A percentile compares a stretch with the other conserved stretches of the same genome.
Evolutionary conservation across 2,329 filamentous ascomycete genomes (phyloP).

Genomic region (Pyrenophora tritici-repentis): DNA sequence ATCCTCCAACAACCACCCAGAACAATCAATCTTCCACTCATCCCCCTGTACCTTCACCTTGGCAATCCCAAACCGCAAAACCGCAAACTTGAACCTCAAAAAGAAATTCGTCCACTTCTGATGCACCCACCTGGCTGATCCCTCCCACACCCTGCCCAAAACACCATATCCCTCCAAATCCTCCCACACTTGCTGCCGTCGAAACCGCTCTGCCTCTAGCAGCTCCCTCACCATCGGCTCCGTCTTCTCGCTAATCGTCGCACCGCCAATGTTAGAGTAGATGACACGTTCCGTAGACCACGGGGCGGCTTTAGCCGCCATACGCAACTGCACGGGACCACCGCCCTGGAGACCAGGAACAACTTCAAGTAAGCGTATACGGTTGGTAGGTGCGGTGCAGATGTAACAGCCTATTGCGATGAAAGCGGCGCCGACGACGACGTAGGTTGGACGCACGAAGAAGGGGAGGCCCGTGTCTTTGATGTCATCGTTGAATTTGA

Average conservation of each 20-base stretch:
- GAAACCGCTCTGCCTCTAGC: constrained; percentile 36
- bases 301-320: constrained; percentile 32
- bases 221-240: constrained; percentile 38
- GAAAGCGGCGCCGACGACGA: constrained; percentile 37
- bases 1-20: constrained; percentile 39
- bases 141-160: constrained; percentile 30
- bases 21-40: constrained; percentile 47
- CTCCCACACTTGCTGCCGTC: constrained; percentile 32
- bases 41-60: constrained; percentile 36
- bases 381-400: constrained; percentile 37
- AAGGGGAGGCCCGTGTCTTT: constrained; percentile 36
- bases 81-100: constrained; percentile 41
- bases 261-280: constrained; percentile 34
- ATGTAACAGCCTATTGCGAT: constrained; percentile 39
- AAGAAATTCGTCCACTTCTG: constrained; percentile 47
- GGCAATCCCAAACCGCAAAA: constrained; percentile 41
- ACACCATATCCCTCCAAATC: constrained; percentile 36
- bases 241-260: constrained; percentile 41
- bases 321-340: constrained; percentile 37
- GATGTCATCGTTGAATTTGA: constrained; percentile 40
- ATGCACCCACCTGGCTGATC: constrained; percentile 38
- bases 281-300: constrained; percentile 36
- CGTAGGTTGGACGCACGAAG: constrained; percentile 42
- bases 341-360: constrained; percentile 38
- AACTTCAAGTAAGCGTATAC: constrained; percentile 37